phyloP scores from a whole-genome alignment of 352 stramenopile genomes.

The Globisporangium okanoganense region DNA sequence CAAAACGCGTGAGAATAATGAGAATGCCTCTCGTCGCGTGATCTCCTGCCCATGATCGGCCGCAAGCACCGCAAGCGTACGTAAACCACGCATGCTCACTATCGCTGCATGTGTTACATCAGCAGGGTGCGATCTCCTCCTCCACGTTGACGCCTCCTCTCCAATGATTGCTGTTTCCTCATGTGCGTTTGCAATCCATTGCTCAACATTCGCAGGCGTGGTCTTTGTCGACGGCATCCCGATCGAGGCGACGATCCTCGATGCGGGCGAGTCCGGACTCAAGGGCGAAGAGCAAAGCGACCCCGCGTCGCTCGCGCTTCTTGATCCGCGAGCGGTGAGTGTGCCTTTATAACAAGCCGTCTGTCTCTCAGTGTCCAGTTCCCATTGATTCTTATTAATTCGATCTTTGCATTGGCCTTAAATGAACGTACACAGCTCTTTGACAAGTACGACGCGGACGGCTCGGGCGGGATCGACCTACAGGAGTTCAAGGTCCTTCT shows the following conservation, averaged over 20 bases:
- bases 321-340: slow-evolving; percentile 48
- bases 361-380: no score
- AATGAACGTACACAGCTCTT: slow-evolving; percentile 67
- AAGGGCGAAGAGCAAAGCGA: slow-evolving; percentile 40
- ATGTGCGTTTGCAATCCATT: neutral
- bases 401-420: no score
- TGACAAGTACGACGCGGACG: slow-evolving; percentile 77
- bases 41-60: slow-evolving; percentile 33
- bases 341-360: neutral
- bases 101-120: neutral
- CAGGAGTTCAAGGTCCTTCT: slow-evolving; percentile 77
- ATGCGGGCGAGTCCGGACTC: slow-evolving; percentile 39
- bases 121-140: neutral
- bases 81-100: neutral
- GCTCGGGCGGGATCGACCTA: slow-evolving; percentile 72
- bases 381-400: neutral
- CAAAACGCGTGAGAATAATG: neutral
- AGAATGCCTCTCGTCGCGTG: neutral
- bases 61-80: slow-evolving; percentile 53
- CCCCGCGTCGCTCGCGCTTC: slow-evolving; percentile 31
- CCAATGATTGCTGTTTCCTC: neutral
- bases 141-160: neutral
- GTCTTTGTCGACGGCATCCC: slow-evolving; percentile 74
- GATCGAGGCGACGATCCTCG: slow-evolving; percentile 55
- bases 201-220: slow-evolving; percentile 34